Base-by-base conservation (phyloP, 805 yeast genomes). In the Scheffersomyces amazonensis region DNA sequence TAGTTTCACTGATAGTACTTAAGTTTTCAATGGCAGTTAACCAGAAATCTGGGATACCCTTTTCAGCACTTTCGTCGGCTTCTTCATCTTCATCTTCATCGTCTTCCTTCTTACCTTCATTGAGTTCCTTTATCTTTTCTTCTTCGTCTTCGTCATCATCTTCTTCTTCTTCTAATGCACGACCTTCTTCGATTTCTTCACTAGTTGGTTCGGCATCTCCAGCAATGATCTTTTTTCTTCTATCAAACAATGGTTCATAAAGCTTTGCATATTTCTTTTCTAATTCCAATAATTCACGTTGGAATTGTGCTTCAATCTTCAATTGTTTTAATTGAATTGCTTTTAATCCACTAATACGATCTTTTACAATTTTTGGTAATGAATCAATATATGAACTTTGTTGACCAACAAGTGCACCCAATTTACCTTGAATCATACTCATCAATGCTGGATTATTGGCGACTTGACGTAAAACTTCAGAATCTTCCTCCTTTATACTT, bases 21-120 rank as follows among this genome's bases (percentile, higher is more conserved):
- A 93, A 71, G 66, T 90, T 93, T 62, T 85, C 91, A 64, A 93
- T 71, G 5, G 98, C 95, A 15, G 98, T 93, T 53, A 91, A 75
- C 99, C 99, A 93, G 73, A 93, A 93, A 34, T 85, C 81, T 41
- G 99, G 98, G 49, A 93, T 78, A 47, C 99, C 99, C 44, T 71
- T 72, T 35, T 71, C 64, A 16, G 62, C 69, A 21, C 61, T 71
- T 13, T 65, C 76, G 4, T 62, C 75, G 9, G 64, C 74, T 1
- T 62, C 73, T 4, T 62, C 71, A 15, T 64, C 74, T 18, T 58
- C 69, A 15, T 62, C 66, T 8, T 59, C 69, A 3, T 64, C 73
- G 9, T 62, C 67, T 15, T 60, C 71, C 6, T 62, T 71, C 13
- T 27, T 34, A 41, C 28, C 43, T 42, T 32, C 36, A 31, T 44